Evolutionary conservation across 2,329 filamentous ascomycete genomes (phyloP).

Genomic region (Colletotrichum paranaense): DNA sequence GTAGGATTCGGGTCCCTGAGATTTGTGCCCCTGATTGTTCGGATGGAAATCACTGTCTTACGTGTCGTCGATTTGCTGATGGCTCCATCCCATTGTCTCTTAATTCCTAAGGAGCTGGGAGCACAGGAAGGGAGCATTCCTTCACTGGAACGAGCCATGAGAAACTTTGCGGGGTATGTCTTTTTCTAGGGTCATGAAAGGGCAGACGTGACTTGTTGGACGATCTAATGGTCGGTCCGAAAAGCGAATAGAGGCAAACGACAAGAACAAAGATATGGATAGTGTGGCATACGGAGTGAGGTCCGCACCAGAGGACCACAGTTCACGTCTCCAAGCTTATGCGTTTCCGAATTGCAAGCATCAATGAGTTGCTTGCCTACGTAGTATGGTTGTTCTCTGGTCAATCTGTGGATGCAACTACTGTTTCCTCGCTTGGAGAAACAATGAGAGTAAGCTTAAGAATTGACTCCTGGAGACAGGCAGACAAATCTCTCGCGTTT

Average conservation of each 20-base stretch:
- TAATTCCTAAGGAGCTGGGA: not conserved
- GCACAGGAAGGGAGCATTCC: not conserved
- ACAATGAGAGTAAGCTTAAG: slow-evolving; percentile 8
- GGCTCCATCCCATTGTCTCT: not conserved
- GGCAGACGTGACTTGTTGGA: not conserved
- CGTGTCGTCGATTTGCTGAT: not conserved
- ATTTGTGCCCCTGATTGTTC: not conserved
- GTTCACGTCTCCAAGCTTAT: not conserved
- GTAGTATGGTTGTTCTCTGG: not conserved
- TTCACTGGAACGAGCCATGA: not conserved
- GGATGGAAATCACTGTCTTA: not conserved
- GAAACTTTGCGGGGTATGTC: not conserved
- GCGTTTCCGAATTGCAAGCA: not conserved
- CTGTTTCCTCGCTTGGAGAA: slow-evolving; percentile 12
- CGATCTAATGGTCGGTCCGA: not conserved
- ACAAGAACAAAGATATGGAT: not conserved
- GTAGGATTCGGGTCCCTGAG: not conserved
- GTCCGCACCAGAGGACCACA: not conserved
- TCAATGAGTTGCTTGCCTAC: not conserved
- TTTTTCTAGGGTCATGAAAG: not conserved
- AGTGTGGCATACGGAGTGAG: not conserved
- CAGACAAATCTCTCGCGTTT: slow-evolving; percentile 3
- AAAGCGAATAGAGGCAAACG: not conserved
- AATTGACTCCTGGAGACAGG: not conserved
- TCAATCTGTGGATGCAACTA: not conserved